phyloP scores from a whole-genome alignment of 495 filamentous ascomycete genomes.

The Aspergillus asperescens region DNA sequence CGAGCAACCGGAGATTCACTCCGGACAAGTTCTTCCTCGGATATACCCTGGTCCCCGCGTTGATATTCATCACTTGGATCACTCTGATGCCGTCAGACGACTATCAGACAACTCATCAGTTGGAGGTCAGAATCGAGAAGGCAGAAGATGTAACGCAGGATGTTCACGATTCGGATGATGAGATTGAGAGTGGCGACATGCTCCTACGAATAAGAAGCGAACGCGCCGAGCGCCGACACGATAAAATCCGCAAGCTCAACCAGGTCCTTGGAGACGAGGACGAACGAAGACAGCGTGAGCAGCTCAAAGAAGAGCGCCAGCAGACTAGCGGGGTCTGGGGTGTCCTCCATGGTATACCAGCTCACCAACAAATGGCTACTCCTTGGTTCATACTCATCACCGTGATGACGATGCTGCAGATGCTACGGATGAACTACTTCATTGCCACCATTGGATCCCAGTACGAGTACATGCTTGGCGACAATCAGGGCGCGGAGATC shows the following conservation, averaged over 20 bases:
- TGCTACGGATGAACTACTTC: constrained; percentile 96
- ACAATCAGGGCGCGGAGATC: constrained; percentile 57
- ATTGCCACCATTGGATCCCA: constrained; percentile 85
- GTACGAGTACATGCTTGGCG: constrained; percentile 69
- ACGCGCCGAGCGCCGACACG: constrained; percentile 55
- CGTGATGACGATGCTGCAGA: constrained; percentile 87
- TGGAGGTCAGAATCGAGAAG: constrained; percentile 59
- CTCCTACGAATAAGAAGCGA: constrained; percentile 50
- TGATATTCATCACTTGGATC: constrained; percentile 51
- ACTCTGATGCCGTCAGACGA: constrained; percentile 58
- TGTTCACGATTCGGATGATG: constrained; percentile 60
- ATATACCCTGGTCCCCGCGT: constrained; percentile 55
- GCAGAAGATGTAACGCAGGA: constrained; percentile 38
- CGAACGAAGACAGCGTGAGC: constrained; percentile 43
- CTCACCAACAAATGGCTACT: constrained; percentile 67
- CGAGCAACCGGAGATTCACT: constrained; percentile 42
- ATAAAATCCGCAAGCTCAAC: constrained; percentile 62
- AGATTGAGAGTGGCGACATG: constrained; percentile 41
- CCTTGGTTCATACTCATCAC: constrained; percentile 93
- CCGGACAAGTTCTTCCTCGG: constrained; percentile 60
- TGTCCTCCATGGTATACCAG: constrained; percentile 70
- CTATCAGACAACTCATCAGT: constrained; percentile 55
- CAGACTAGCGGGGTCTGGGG: constrained; percentile 62
- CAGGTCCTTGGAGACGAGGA: constrained; percentile 57
- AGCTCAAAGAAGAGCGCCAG: constrained; percentile 51